Evolutionary conservation across 2,329 filamentous ascomycete species (phyloP), one percentile per base, ranked within the genome.

Genomic region (Acephala macrosclerotiorum): DNA sequence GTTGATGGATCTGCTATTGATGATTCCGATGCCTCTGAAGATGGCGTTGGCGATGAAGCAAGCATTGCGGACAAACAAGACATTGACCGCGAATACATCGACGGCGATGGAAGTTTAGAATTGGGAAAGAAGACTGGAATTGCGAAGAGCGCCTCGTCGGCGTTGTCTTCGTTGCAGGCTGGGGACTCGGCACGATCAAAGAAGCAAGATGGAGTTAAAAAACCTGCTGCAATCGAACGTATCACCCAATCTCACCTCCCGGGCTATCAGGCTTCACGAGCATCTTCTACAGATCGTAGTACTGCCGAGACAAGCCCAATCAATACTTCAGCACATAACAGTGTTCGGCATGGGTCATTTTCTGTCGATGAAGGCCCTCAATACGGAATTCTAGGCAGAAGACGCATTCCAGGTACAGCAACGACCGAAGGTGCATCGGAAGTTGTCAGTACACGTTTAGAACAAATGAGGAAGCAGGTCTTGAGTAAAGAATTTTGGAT

Each of bases 401-500:
- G 70, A 79, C 72, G 83, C 58, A 88, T 88, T 58, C 84, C 86
- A 0, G 86, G 85, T 0, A 88, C 86, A 1, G 85, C 83, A 16
- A 79, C 80, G 11, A 84, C 84, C 63, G 86, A 88, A 71, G 85
- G 85, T 2, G 84, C 83, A 5, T 84, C 85, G 1, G 87, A 87
- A 66, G 81, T 83, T 58, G 87, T 89, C 65, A 89, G 82, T 72
- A 84, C 86, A 9, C 84, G 86, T 62, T 80, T 91, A 7, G 87
- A 88, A 58, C 90, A 91, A 71, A 91, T 97, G 83, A 89, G 91
- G 68, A 92, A 93, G 73, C 94, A 95, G 75, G 90, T 99, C 8
- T 81, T 98, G 55, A 97, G 92, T 77, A 96, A 94, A 75, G 94
- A 98, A 72, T 98, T 97, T 73, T 98, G 95, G 96, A 99, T 99